phyloP scores from a whole-genome alignment of 306 rosid species.

The Quercus suber region DNA sequence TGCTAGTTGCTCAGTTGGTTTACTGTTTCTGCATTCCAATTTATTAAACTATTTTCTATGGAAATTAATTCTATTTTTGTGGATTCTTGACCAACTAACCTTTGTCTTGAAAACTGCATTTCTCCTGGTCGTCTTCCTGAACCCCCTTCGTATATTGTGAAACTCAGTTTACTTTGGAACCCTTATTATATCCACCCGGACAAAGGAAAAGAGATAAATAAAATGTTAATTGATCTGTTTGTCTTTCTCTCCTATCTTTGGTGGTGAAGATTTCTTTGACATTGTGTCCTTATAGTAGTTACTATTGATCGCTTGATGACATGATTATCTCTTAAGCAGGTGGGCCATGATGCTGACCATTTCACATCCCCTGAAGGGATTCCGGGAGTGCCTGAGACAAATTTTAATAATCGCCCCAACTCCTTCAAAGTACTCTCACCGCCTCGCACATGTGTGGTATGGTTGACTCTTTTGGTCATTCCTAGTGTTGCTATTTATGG shows the following conservation, averaged over 20 bases:
- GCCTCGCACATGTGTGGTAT: slow-evolving; percentile 73
- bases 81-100: no score
- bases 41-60: no score
- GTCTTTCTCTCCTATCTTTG: neutral
- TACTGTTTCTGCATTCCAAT: no score
- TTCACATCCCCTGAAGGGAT: slow-evolving; percentile 91
- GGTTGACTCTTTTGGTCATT: slow-evolving; percentile 21
- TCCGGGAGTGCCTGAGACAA: slow-evolving; percentile 88
- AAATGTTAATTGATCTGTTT: no score
- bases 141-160: no score
- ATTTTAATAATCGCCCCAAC: slow-evolving; percentile 92
- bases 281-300: slow-evolving; percentile 7
- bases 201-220: no score
- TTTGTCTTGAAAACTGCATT: no score
- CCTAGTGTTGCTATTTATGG: neutral
- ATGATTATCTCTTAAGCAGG: slow-evolving; percentile 42
- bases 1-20: slow-evolving; percentile 3
- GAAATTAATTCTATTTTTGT: no score
- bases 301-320: neutral
- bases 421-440: slow-evolving; percentile 88
- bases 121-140: no score
- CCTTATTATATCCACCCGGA: no score
- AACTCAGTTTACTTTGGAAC: no score
- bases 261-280: neutral
- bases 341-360: slow-evolving; percentile 72